Conservation (phyloP, 768 basidiomycete genomes). For the Auriculariales sp. region DNA sequence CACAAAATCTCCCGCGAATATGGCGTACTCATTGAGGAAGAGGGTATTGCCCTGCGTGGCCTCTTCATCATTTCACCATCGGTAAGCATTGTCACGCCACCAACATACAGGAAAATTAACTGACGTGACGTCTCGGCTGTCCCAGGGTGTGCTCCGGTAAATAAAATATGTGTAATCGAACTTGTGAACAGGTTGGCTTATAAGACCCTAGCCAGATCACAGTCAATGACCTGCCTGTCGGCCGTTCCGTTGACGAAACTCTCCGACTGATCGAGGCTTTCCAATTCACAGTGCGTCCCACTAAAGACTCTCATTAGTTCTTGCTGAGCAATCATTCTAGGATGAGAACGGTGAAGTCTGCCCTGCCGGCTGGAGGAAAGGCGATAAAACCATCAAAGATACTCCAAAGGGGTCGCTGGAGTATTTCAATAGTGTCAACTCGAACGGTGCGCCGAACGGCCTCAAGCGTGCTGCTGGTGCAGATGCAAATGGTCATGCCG, state of each 20-base stretch:
- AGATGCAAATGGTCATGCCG: neutral
- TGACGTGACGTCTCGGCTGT: constrained; percentile 4
- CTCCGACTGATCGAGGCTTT: constrained; percentile 84
- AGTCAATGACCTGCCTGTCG: constrained; percentile 85
- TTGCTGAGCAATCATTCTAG: constrained; percentile 20
- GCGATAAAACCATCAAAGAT: constrained; percentile 68
- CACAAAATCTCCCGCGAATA: constrained; percentile 76
- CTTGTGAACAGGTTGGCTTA: neutral
- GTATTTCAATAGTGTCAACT: constrained; percentile 36
- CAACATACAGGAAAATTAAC: neutral
- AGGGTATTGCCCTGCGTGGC: constrained; percentile 78
- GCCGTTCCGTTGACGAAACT: constrained; percentile 91
- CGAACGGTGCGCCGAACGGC: constrained; percentile 1
- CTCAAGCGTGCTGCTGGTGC: constrained; percentile 5
- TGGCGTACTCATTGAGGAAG: constrained; percentile 77
- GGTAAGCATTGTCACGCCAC: constrained; percentile 24
- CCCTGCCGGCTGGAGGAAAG: constrained; percentile 81
- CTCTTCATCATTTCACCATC: constrained; percentile 62
- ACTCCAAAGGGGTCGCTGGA: constrained; percentile 60
- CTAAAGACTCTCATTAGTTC: neutral
- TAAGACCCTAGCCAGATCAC: constrained; percentile 51
- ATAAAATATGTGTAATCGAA: neutral
- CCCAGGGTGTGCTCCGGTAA: constrained; percentile 2
- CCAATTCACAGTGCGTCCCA: constrained; percentile 66
- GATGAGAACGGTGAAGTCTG: constrained; percentile 88